phyloP scores from a whole-genome alignment of 331 rosid species.

The Cydonia oblonga region DNA sequence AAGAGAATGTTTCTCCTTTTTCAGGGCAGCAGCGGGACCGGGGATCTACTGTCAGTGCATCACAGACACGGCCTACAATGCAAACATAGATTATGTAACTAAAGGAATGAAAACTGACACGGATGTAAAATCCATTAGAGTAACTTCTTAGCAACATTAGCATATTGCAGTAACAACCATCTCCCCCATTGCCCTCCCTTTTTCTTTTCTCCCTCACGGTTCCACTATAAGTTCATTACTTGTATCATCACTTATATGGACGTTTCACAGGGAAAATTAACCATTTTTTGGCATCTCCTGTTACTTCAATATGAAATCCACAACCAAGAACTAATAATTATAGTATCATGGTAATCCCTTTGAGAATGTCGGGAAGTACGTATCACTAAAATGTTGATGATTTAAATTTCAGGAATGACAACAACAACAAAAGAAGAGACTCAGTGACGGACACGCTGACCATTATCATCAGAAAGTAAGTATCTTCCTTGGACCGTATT shows the following conservation, averaged over 20 bases:
- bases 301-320: background rate
- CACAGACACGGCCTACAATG: conserved; percentile 65
- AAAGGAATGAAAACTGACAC: conserved; percentile 1
- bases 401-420: too few relatives aligned
- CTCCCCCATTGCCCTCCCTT: background rate
- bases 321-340: background rate
- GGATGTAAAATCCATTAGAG: background rate
- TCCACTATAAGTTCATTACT: background rate
- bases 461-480: conserved; percentile 66
- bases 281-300: background rate
- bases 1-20: conserved; percentile 66
- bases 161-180: background rate
- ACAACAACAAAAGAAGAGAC: background rate
- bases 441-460: conserved; percentile 17
- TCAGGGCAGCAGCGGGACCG: conserved; percentile 66
- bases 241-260: background rate
- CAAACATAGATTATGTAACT: conserved; percentile 1
- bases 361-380: background rate
- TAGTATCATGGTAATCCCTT: background rate
- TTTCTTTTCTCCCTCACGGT: background rate
- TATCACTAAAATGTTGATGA: background rate
- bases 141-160: background rate
- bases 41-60: conserved; percentile 43
- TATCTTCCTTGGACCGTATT: conserved; percentile 89
- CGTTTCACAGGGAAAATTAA: background rate